Conservation (phyloP, 768 basidiomycete species). For the Neoboletus subvelutipes region DNA sequence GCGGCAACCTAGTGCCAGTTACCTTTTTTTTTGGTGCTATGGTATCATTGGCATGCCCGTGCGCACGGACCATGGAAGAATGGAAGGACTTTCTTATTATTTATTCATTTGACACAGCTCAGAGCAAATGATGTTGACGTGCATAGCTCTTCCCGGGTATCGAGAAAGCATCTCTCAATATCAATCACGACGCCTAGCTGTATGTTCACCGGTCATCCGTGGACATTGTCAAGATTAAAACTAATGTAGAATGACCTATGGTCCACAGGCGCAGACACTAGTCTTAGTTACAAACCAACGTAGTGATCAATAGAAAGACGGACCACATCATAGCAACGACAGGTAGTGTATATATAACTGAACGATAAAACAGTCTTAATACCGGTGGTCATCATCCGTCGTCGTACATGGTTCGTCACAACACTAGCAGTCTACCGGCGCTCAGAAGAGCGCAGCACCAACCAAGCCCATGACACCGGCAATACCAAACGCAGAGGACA, state of each 20-base stretch:
- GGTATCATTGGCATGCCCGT: too few species aligned
- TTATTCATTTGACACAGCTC: too few species aligned
- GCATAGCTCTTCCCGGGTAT: too few species aligned
- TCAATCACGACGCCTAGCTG: too few species aligned
- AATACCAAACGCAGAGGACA: slow-evolving; percentile 40
- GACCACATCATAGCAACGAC: slow-evolving; percentile 15
- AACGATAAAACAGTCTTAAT: slow-evolving; percentile 14
- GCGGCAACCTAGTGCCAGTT: too few species aligned
- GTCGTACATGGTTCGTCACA: slow-evolving; percentile 10
- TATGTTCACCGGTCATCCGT: too few species aligned
- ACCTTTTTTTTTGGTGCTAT: too few species aligned
- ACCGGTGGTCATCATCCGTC: slow-evolving; percentile 17
- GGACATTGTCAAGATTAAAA: background rate
- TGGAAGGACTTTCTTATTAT: too few species aligned
- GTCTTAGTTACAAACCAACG: slow-evolving; percentile 22
- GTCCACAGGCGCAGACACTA: background rate
- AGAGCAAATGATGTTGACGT: too few species aligned
- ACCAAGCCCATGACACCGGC: slow-evolving; percentile 51
- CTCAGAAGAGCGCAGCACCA: slow-evolving; percentile 49
- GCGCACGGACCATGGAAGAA: too few species aligned
- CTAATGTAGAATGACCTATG: too few species aligned
- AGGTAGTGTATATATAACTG: slow-evolving; percentile 19
- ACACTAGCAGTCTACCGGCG: background rate
- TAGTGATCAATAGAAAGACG: slow-evolving; percentile 3
- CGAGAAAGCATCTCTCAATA: too few species aligned